Evolutionary conservation across 1,284 basidiomycete genomes (phyloP).

Genomic region (Irpex lacteus): DNA sequence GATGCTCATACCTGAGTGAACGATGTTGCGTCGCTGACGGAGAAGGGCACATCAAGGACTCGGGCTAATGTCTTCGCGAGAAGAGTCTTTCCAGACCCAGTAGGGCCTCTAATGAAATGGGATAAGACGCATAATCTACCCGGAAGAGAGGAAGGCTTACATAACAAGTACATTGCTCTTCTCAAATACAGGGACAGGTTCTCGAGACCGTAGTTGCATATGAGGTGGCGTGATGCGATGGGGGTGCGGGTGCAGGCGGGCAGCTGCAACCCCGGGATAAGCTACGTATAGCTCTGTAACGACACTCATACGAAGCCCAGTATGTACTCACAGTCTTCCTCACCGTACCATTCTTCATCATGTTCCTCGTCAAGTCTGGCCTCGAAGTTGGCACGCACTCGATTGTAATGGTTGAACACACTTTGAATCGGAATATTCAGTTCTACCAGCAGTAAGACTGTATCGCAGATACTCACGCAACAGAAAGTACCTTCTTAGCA

Average conservation of each 20-base stretch:
- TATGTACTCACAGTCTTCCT: constrained; percentile 24
- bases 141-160: constrained; percentile 35
- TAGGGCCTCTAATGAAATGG: constrained; percentile 58
- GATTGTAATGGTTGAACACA: constrained; percentile 91
- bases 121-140: constrained; percentile 14
- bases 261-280: constrained; percentile 41
- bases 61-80: constrained; percentile 83
- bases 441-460: neutral
- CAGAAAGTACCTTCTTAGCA: constrained; percentile 91
- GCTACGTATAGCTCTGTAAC: constrained; percentile 21
- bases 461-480: constrained; percentile 27
- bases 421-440: constrained; percentile 38
- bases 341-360: constrained; percentile 19
- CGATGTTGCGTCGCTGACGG: constrained; percentile 81
- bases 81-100: constrained; percentile 89
- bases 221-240: constrained; percentile 35
- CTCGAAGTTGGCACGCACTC: constrained; percentile 64
- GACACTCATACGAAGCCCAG: constrained; percentile 15
- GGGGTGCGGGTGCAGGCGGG: constrained; percentile 55
- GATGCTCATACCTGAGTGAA: constrained; percentile 64
- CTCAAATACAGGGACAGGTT: constrained; percentile 67
- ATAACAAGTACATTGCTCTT: constrained; percentile 93
- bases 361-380: constrained; percentile 42
- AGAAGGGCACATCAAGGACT: constrained; percentile 89
- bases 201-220: constrained; percentile 39